These are phyloP conservation scores for Karstenula rhodostoma DNA, from an alignment of 2,329 filamentous ascomycete species.

Conservation along the genomic window DNA sequence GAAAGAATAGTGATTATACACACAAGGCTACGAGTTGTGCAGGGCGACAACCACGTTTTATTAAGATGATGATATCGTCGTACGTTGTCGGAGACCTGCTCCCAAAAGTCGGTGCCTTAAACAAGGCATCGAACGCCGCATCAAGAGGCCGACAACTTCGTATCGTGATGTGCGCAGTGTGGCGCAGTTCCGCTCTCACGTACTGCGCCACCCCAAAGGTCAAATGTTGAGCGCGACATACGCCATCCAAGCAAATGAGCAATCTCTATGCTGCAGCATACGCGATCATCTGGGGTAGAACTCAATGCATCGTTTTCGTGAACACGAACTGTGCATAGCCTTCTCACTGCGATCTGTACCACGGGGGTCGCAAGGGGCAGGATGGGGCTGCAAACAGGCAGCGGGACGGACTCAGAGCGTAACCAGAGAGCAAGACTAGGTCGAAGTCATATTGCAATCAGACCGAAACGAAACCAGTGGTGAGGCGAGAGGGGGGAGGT, in stretches of 20 bases:
- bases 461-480: neutral
- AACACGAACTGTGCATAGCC: neutral
- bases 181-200: neutral
- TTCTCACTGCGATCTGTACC: neutral
- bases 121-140: slow-evolving; percentile 1
- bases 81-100: neutral
- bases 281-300: neutral
- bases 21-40: neutral
- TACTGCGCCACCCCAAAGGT: slow-evolving; percentile 3
- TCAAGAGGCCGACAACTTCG: neutral
- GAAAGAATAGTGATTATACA: neutral
- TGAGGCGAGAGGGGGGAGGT: neutral
- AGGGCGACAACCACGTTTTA: neutral
- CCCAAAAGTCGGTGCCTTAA: slow-evolving; percentile 6
- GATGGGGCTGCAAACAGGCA: neutral
- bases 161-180: slow-evolving; percentile 1
- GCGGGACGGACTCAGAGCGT: no score
- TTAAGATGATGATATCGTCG: neutral
- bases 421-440: neutral
- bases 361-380: neutral
- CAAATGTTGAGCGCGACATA: neutral
- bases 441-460: neutral
- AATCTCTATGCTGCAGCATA: neutral
- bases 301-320: neutral
- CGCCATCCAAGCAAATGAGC: neutral